Percentiles rank a stretch among this genome's conserved stretches.
Conservation (phyloP, 139 green algal species). For the Chlorella sp. region DNA sequence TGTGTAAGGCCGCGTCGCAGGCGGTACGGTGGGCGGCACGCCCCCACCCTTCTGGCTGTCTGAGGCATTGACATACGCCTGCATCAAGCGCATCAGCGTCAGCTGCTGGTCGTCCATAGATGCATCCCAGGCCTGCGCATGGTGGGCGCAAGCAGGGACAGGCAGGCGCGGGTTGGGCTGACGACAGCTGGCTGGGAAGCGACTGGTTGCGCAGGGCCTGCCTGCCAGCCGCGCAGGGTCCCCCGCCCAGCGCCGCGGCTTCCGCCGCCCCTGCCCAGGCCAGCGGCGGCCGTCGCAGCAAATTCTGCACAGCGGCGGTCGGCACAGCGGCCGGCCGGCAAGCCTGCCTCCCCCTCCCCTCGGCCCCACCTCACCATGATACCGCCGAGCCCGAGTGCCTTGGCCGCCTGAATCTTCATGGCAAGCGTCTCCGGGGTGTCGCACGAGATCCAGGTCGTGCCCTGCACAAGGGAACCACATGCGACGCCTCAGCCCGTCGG, state of each 20-base stretch:
- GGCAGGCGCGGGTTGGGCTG: neutral
- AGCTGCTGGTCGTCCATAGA: slow-evolving; percentile 6
- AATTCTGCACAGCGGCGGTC: too few species aligned
- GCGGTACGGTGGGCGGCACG: too few species aligned
- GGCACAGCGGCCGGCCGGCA: neutral
- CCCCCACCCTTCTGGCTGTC: too few species aligned
- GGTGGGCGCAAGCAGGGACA: neutral
- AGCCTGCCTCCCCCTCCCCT: neutral
- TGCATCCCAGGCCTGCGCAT: slow-evolving; percentile 12
- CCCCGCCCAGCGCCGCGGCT: too few species aligned
- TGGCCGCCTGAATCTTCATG: slow-evolving; percentile 28
- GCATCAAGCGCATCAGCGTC: slow-evolving; percentile 12
- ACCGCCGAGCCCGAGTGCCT: slow-evolving; percentile 13
- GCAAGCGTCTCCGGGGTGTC: slow-evolving; percentile 22
- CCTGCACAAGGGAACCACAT: slow-evolving; percentile 17
- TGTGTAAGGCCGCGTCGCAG: too few species aligned
- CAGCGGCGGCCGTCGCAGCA: too few species aligned
- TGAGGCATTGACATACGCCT: too few species aligned
- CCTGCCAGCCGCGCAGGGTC: too few species aligned
- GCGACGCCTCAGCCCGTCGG: too few species aligned
- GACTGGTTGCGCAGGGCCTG: too few species aligned
- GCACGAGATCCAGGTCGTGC: slow-evolving; percentile 10
- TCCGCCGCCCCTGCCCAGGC: too few species aligned
- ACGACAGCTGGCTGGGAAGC: neutral
- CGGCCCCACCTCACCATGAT: slow-evolving; percentile 16